Base-by-base conservation (phyloP, 371 early-diverging fungal species). In the Syncephalastrum contaminatum region DNA sequence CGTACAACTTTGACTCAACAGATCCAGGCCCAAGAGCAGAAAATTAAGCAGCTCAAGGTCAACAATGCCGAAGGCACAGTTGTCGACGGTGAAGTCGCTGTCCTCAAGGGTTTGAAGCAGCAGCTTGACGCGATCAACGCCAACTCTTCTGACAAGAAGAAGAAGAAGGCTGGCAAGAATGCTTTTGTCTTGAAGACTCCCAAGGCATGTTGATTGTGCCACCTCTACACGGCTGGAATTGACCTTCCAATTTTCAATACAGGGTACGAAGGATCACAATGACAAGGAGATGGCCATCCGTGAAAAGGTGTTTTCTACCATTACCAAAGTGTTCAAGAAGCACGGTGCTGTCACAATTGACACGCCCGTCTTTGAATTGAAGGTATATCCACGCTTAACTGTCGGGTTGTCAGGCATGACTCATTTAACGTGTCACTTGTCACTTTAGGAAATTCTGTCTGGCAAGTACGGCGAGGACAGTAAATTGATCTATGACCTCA, bases 391-490 rank as follows among this genome's bases (percentile, higher is more conserved):
- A 25, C n/a, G 25, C 10, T 5, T 30, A 46, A 45, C 24, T 46
- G 53, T 70, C 42, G 12, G 3, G 12, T 49, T n/a, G 27, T 51
- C 41, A 20, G 43, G 19, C 36, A 45, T 20, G 16, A 18, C 14
- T 18, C 16, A 49, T 27, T 25, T 27, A 18, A 18, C 43, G 6
- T 48, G 20, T 56, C 22, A 24, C 20, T 46, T 25, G 21, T 30
- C 36, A 8, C 36, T 30, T 21, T 15, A 59, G 19, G 95, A 96
- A 58, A 95, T 99, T 57, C 82, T 99, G 19, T 70, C 90, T 4
- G 98, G 98, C 57, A 99, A 99, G 75, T 99, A 99, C 63, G 99
- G 99, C 19, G 99, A 99, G 70, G 99, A 99, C 77, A 89, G 91
- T 67, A 99, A 99, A 78, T 84, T 99, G 52, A 99, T 99, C 58